These are phyloP conservation scores for Citrus medica DNA, from an alignment of 345 rosid genomes.

Conservation along the genomic window DNA sequence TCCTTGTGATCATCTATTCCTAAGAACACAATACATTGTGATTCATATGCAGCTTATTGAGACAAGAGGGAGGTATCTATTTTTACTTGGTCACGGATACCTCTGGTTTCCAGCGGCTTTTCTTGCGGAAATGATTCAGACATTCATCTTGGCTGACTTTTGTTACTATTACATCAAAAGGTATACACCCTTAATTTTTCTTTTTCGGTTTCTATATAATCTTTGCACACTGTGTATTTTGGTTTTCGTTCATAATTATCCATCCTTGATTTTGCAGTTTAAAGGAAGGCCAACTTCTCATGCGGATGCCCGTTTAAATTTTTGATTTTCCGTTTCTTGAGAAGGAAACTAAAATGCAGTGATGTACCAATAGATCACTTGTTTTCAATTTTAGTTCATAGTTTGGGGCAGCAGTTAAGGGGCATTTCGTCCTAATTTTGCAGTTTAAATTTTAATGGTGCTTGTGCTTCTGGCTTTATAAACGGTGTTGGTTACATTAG, in stretches of 20 bases:
- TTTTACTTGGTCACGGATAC: constrained; percentile 49
- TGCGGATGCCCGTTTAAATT: constrained; percentile 42
- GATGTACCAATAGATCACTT: not conserved
- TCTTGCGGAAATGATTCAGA: constrained; percentile 65
- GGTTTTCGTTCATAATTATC: not conserved
- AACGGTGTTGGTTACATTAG: not conserved
- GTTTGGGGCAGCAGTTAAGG: not conserved
- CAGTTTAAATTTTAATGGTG: not conserved
- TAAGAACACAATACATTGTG: not conserved
- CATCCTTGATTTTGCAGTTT: constrained; percentile 18
- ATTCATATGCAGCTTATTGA: constrained; percentile 43
- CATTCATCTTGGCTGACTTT: constrained; percentile 83
- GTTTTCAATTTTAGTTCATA: not conserved
- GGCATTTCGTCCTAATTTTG: not conserved
- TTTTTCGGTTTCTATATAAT: not conserved
- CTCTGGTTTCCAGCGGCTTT: constrained; percentile 64
- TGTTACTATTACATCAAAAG: constrained; percentile 84
- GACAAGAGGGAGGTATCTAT: constrained; percentile 45
- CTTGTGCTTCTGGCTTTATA: not conserved
- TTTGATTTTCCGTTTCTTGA: not conserved
- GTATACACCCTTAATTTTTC: constrained; percentile 15
- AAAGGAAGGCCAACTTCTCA: constrained; percentile 36
- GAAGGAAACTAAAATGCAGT: not conserved
- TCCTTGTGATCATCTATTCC: not conserved
- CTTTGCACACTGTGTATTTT: not conserved